phyloP scores from a whole-genome alignment of 768 basidiomycete species.

The Xerocomellus intermedius region DNA sequence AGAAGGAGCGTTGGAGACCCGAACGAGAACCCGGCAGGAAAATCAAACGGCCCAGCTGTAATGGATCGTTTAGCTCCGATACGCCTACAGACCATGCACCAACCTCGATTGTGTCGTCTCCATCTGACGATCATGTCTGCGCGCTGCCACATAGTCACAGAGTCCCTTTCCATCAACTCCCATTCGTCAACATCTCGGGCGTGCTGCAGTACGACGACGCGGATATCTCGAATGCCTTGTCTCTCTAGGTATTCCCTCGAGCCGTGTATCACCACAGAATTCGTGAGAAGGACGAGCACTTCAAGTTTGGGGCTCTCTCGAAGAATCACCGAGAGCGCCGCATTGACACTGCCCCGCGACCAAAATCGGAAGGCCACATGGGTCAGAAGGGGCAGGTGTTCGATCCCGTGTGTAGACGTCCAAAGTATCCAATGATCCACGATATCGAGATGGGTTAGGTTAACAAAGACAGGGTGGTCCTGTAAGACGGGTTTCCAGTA shows the following conservation, averaged over 20 bases:
- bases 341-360: slow-evolving; percentile 10
- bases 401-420: slow-evolving; percentile 17
- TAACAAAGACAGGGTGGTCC: slow-evolving; percentile 11
- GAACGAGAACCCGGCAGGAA: not conserved
- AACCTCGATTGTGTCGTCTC: slow-evolving; percentile 10
- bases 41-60: slow-evolving; percentile 15
- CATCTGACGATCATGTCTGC: slow-evolving; percentile 13
- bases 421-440: slow-evolving; percentile 19
- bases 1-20: not conserved
- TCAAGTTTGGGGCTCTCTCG: not conserved
- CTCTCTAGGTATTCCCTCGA: slow-evolving; percentile 10
- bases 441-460: slow-evolving; percentile 19
- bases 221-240: slow-evolving; percentile 6
- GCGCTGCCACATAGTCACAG: slow-evolving; percentile 14
- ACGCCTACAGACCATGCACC: not conserved
- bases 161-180: slow-evolving; percentile 9
- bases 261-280: slow-evolving; percentile 2
- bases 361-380: slow-evolving; percentile 19
- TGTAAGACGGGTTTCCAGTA: not conserved
- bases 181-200: slow-evolving; percentile 13
- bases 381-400: slow-evolving; percentile 10
- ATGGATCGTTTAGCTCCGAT: not conserved
- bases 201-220: slow-evolving; percentile 18
- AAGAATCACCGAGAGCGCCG: slow-evolving; percentile 6
- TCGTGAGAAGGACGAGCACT: slow-evolving; percentile 11